A percentile compares a stretch with the other conserved stretches of the same genome.
These are phyloP conservation scores for Penicillium sclerotigenum DNA, from an alignment of 2,329 filamentous ascomycete genomes.

Conservation along the genomic window DNA sequence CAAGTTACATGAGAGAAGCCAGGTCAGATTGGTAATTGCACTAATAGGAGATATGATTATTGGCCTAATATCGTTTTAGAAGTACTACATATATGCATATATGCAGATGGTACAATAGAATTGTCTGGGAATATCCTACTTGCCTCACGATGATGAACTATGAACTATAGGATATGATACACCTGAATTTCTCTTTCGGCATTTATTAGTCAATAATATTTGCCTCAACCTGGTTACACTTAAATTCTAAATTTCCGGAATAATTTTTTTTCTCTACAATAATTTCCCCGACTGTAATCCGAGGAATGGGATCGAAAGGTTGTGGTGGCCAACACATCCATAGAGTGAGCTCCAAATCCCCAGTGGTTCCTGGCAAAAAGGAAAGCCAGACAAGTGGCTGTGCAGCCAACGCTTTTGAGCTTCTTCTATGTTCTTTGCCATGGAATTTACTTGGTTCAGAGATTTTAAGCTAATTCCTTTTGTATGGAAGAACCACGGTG, in stretches of 20 bases:
- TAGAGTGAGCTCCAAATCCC: neutral
- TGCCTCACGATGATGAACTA: neutral
- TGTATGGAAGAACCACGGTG: slow-evolving; percentile 15
- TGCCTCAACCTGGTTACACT: neutral
- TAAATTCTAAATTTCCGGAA: neutral
- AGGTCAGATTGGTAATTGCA: neutral
- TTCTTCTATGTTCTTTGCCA: slow-evolving; percentile 8
- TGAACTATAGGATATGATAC: neutral
- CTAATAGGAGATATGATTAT: neutral
- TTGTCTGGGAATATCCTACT: neutral
- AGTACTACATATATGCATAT: neutral
- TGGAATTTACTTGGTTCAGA: neutral
- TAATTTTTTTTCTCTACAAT: neutral
- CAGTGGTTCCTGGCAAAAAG: slow-evolving; percentile 5
- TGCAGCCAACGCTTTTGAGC: slow-evolving; percentile 6
- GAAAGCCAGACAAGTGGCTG: neutral
- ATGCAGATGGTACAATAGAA: neutral
- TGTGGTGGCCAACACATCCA: slow-evolving; percentile 3
- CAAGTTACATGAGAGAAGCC: neutral
- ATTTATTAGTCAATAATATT: neutral
- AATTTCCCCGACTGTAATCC: neutral
- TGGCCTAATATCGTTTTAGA: neutral
- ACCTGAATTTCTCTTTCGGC: neutral
- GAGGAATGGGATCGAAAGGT: neutral
- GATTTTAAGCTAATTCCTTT: neutral